A percentile compares a stretch with the other conserved stretches of the same genome.
These are phyloP conservation scores for Astraeus odoratus DNA, from an alignment of 768 basidiomycete genomes.

Conservation along the genomic window DNA sequence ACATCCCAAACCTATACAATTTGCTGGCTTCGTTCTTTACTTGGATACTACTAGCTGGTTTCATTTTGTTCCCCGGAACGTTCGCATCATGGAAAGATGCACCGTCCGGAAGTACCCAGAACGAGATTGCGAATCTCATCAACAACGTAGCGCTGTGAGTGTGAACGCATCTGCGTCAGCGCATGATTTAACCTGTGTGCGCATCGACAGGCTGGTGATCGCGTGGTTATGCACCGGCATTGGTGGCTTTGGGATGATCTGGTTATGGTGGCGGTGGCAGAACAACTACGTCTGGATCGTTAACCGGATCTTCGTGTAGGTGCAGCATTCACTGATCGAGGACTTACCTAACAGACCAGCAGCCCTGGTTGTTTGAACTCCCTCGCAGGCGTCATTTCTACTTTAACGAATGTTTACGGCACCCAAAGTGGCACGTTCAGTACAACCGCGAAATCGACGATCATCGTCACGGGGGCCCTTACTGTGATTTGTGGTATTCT, in stretches of 20 bases:
- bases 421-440: slow-evolving; percentile 41
- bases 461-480: slow-evolving; percentile 38
- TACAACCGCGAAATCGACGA: slow-evolving; percentile 36
- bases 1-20: slow-evolving; percentile 44
- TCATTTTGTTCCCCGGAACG: slow-evolving; percentile 56
- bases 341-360: slow-evolving; percentile 5
- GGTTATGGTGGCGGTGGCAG: slow-evolving; percentile 55
- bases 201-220: slow-evolving; percentile 42
- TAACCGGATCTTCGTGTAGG: slow-evolving; percentile 52
- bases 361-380: slow-evolving; percentile 56
- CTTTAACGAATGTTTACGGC: slow-evolving; percentile 45
- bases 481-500: slow-evolving; percentile 37
- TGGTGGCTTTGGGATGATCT: slow-evolving; percentile 48
- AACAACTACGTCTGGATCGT: slow-evolving; percentile 53
- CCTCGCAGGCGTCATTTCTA: slow-evolving; percentile 49
- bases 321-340: neutral
- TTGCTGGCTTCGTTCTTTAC: slow-evolving; percentile 51
- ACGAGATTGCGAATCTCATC: slow-evolving; percentile 30
- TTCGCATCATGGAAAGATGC: slow-evolving; percentile 38
- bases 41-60: slow-evolving; percentile 58
- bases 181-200: neutral
- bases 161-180: neutral
- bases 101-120: slow-evolving; percentile 24
- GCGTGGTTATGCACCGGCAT: slow-evolving; percentile 50
- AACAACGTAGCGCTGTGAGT: slow-evolving; percentile 42